A percentile compares a stretch with the other conserved stretches of the same genome.
These are phyloP conservation scores for Cladorrhinum sp. DNA, from an alignment of 2,329 filamentous ascomycete genomes.

Conservation along the genomic window DNA sequence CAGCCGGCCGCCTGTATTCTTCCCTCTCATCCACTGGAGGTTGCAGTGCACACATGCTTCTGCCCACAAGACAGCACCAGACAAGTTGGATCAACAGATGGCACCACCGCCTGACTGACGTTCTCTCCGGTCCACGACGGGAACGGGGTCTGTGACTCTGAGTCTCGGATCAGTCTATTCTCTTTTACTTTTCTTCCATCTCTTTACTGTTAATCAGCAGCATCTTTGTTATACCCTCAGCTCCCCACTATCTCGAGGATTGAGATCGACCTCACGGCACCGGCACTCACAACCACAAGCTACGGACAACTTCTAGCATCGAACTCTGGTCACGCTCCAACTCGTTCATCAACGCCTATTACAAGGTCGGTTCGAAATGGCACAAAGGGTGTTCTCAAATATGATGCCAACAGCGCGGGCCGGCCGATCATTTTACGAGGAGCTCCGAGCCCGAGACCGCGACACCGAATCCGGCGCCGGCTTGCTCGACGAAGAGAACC, in stretches of 20 bases:
- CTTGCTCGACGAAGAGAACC: slow-evolving; percentile 52
- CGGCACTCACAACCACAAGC: no score
- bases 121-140: background rate
- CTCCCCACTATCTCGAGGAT: no score
- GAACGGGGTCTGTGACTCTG: background rate
- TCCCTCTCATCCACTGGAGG: background rate
- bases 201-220: background rate
- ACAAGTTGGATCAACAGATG: slow-evolving; percentile 3
- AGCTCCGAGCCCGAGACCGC: slow-evolving; percentile 41
- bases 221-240: background rate
- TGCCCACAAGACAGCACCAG: slow-evolving; percentile 2
- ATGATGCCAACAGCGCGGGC: slow-evolving; percentile 37
- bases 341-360: background rate
- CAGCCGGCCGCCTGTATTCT: background rate
- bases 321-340: background rate
- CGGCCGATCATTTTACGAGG: slow-evolving; percentile 48
- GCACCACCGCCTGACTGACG: slow-evolving; percentile 14
- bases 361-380: slow-evolving; percentile 34
- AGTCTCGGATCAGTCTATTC: background rate
- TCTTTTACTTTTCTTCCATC: background rate
- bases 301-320: background rate
- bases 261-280: no score
- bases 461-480: slow-evolving; percentile 44
- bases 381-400: slow-evolving; percentile 48
- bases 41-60: background rate